Evolutionary conservation across 257 asterid species (phyloP), one percentile per base, ranked within the genome.

Genomic region (Lycium ferocissimum): DNA sequence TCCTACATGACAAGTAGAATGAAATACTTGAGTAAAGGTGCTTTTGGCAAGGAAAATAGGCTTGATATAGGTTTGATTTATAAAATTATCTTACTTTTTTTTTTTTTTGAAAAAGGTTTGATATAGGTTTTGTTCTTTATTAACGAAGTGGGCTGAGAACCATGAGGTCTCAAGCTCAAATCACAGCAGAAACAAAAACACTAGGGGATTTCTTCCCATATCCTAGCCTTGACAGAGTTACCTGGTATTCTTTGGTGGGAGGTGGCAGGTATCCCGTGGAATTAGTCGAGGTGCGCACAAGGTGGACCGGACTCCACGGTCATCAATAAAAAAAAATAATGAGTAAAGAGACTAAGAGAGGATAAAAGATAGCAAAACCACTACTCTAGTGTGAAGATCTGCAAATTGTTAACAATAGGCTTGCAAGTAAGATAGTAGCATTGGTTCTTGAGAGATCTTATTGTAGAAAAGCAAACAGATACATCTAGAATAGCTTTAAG

Each of bases 371-470:
- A 53, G 82, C 49, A 75, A 53, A 33, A 54, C 49, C 33, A 78
- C 49, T 26, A 26, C 33, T 26, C 33, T 53, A 7, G 65, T 53
- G 65, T 78, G 65, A 33, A 53, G 61, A 53, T 78, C 82, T 78
- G 62, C 81, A 22, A 75, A 75, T 49, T 51, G 15, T 78, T 33
- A 8, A 53, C 12, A 53, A 15, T 78, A 78, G 82, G 49, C 82
- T 78, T 78, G 82, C 49, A 26, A 33, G 65, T 78, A 51, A 78
- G 62, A 20, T 13, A 75, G 81, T 53, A 78, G 26, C 82, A 26
- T 78, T 53, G 82, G 8, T 53, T 78, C 82, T 26, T 33, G 82
- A 78, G 65, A 78, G 65, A 51, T 22, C 82, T 51, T 76, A 15
- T 15, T 76, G 63, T 47, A 51, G 65, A 78, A 78, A 33, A 51